Evolutionary conservation across 2,329 filamentous ascomycete genomes (phyloP).

Genomic region (Tothia fuscella): DNA sequence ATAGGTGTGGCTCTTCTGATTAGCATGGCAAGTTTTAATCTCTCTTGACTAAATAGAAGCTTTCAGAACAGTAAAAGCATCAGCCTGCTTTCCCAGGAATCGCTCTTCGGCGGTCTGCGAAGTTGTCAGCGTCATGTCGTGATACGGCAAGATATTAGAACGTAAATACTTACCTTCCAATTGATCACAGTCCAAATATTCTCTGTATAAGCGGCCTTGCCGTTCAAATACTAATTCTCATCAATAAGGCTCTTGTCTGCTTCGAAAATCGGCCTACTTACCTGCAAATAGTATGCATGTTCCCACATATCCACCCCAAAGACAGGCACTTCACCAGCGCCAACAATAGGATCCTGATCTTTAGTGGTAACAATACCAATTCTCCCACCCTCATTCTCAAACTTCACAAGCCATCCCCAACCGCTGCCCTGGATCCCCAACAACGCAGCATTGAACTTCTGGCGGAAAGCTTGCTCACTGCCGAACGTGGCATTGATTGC

Average conservation of each 20-base stretch:
- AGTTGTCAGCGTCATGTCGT: too few relatives aligned
- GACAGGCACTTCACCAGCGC: conserved; percentile 50
- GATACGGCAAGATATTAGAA: too few relatives aligned
- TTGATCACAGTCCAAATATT: conserved; percentile 72
- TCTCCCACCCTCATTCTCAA: conserved; percentile 32
- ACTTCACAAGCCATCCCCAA: conserved; percentile 76
- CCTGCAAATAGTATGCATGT: conserved; percentile 81
- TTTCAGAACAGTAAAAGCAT: conserved; percentile 28
- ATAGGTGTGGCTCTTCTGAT: too few relatives aligned
- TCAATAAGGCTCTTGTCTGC: conserved; percentile 11
- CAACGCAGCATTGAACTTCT: conserved; percentile 52
- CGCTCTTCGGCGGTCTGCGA: conserved; percentile 52
- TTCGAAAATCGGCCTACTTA: conserved; percentile 21
- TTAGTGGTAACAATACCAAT: conserved; percentile 70
- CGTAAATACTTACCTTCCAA: too few relatives aligned
- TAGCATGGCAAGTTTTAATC: background rate
- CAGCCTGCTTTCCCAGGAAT: conserved; percentile 36
- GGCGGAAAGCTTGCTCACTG: conserved; percentile 52
- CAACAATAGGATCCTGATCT: conserved; percentile 68
- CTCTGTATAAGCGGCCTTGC: conserved; percentile 61
- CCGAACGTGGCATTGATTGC: conserved; percentile 58
- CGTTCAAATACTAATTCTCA: conserved; percentile 52
- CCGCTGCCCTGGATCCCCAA: conserved; percentile 70
- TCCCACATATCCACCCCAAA: conserved; percentile 87
- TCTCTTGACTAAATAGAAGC: conserved; percentile 15